Evolutionary conservation across 352 stramenopile genomes (phyloP).

Genomic region (Aphanomyces astaci): DNA sequence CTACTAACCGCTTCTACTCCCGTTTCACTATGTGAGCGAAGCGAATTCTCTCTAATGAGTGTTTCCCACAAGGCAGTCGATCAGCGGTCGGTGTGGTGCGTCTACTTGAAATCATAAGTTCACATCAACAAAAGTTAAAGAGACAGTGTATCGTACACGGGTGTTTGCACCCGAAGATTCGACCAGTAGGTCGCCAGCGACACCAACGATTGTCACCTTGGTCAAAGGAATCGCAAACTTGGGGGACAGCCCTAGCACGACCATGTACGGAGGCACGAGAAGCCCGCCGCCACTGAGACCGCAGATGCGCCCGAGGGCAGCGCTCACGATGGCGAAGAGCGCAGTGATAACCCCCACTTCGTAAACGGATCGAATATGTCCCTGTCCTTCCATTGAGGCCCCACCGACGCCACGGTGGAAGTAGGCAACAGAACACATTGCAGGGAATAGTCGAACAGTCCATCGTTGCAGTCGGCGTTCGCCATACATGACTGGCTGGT

Average conservation of each 20-base stretch:
- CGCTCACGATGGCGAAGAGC: constrained; percentile 61
- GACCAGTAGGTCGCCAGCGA: constrained; percentile 92
- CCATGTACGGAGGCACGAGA: constrained; percentile 95
- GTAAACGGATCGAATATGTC: constrained; percentile 71
- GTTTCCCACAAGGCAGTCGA: constrained; percentile 97
- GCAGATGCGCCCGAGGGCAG: constrained; percentile 84
- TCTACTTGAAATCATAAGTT: constrained; percentile 30
- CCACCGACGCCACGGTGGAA: no score
- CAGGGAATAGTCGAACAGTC: constrained; percentile 38
- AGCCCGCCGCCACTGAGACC: constrained; percentile 92
- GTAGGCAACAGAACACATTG: constrained; percentile 33
- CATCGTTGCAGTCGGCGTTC: constrained; percentile 42
- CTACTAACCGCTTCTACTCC: no score
- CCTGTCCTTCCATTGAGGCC: constrained; percentile 68
- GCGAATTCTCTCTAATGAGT: no score
- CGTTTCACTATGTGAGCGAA: no score
- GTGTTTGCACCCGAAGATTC: constrained; percentile 90
- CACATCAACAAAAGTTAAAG: no score
- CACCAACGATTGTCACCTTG: constrained; percentile 96
- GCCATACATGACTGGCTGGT: constrained; percentile 54
- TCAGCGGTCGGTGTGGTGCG: constrained; percentile 85
- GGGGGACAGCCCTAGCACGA: constrained; percentile 85
- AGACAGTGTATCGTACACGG: constrained; percentile 44
- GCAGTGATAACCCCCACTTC: constrained; percentile 56
- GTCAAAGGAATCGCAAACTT: constrained; percentile 96